Conservation (phyloP, 2,329 filamentous ascomycete species). For the Sclerotinia borealis region DNA sequence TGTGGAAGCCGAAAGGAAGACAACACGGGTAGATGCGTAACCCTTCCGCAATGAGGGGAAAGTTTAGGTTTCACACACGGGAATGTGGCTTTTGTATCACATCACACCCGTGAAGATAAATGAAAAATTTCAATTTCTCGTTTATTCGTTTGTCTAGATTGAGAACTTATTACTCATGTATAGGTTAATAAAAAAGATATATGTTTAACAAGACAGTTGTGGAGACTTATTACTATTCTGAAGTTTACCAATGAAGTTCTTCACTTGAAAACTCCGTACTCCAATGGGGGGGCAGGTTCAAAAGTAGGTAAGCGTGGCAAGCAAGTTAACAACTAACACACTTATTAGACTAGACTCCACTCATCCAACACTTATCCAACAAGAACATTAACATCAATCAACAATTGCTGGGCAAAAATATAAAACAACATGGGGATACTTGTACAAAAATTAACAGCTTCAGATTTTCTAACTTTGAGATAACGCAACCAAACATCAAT, state of each 20-base stretch:
- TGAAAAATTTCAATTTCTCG: neutral
- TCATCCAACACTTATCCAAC: neutral
- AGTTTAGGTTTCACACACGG: constrained; percentile 8
- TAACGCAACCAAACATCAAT: neutral
- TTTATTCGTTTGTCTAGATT: neutral
- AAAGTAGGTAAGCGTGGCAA: constrained; percentile 6
- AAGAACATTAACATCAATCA: neutral
- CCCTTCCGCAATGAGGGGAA: constrained; percentile 4
- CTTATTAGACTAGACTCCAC: neutral
- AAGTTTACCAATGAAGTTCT: constrained; percentile 1
- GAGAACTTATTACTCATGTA: neutral
- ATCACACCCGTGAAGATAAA: constrained; percentile 4
- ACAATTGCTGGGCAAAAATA: neutral
- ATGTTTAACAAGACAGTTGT: neutral
- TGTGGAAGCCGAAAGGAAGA: constrained; percentile 10
- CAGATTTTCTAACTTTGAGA: neutral
- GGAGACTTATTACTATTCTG: neutral
- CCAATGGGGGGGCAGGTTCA: neutral
- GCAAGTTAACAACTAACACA: neutral
- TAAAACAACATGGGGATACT: neutral
- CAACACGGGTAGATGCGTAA: constrained; percentile 7
- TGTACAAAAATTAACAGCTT: neutral
- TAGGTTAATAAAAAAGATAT: neutral
- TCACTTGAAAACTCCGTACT: neutral
- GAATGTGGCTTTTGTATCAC: constrained; percentile 11